Evolutionary conservation across 352 stramenopile genomes (phyloP).

Genomic region (Phytophthora crassamura): DNA sequence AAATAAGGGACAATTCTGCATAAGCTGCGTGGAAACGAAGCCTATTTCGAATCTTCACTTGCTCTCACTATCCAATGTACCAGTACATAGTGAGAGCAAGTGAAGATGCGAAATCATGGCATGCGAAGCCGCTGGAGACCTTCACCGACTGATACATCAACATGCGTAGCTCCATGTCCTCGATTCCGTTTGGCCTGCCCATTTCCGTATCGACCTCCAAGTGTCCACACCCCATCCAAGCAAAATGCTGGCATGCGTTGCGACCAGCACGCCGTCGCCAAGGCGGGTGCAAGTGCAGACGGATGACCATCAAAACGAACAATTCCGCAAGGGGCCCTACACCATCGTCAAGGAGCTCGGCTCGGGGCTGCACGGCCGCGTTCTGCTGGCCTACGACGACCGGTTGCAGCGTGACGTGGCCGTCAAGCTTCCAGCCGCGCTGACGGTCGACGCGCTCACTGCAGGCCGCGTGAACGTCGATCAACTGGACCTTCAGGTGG

Average conservation of each 20-base stretch:
- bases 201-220: constrained; percentile 26
- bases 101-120: no score
- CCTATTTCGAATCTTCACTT: no score
- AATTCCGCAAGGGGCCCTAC: constrained; percentile 42
- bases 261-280: constrained; percentile 13
- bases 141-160: constrained; percentile 37
- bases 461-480: constrained; percentile 36
- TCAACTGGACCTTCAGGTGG: constrained; percentile 67
- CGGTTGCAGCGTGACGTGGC: constrained; percentile 54
- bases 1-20: no score
- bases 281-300: neutral
- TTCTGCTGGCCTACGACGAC: constrained; percentile 67
- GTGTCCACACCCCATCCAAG: neutral
- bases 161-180: constrained; percentile 1
- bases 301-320: neutral
- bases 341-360: constrained; percentile 68
- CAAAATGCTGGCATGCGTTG: constrained; percentile 38
- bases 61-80: no score
- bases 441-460: constrained; percentile 25
- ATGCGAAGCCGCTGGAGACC: constrained; percentile 3
- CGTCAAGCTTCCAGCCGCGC: constrained; percentile 74
- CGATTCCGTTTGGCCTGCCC: constrained; percentile 1
- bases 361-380: constrained; percentile 66
- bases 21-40: no score
- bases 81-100: no score